A percentile compares a stretch with the other conserved stretches of the same genome.
Conservation (phyloP, 305 asterid genomes). For the Fraxinus dipetala region DNA sequence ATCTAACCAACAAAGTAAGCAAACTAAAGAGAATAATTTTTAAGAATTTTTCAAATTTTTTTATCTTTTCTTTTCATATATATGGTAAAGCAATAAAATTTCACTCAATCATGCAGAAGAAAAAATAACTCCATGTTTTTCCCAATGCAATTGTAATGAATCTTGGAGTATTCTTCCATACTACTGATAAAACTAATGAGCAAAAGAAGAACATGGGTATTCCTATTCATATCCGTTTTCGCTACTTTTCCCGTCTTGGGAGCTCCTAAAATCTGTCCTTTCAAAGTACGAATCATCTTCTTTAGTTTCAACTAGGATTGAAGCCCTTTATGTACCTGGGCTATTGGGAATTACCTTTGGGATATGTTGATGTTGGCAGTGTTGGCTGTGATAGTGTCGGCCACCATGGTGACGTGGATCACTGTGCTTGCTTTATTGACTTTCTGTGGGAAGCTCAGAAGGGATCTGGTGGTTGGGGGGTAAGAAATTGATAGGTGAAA, state of each 20-base stretch:
- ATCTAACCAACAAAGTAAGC: too few relatives aligned
- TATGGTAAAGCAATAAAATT: too few relatives aligned
- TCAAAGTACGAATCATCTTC: constrained; percentile 19
- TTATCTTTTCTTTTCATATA: too few relatives aligned
- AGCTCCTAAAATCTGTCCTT: constrained; percentile 34
- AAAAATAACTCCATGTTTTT: too few relatives aligned
- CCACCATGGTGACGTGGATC: constrained; percentile 45
- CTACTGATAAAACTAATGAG: constrained; percentile 32
- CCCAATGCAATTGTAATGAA: too few relatives aligned
- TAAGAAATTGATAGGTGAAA: constrained; percentile 24
- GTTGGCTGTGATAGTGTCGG: constrained; percentile 39
- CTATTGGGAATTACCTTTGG: constrained; percentile 40
- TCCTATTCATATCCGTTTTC: constrained; percentile 34
- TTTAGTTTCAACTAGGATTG: constrained; percentile 23
- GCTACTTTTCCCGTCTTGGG: constrained; percentile 42
- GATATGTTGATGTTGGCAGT: constrained; percentile 42
- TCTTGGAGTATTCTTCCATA: constrained; percentile 6
- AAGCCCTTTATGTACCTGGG: constrained; percentile 37
- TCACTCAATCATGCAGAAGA: too few relatives aligned
- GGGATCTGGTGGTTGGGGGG: constrained; percentile 39
- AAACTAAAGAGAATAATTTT: too few relatives aligned
- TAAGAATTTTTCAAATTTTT: too few relatives aligned
- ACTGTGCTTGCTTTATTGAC: constrained; percentile 41
- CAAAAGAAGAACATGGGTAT: constrained; percentile 47
- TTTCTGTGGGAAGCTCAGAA: constrained; percentile 38